Conservation (phyloP, 768 basidiomycete genomes). For the Tricholoma bakamatsutake region DNA sequence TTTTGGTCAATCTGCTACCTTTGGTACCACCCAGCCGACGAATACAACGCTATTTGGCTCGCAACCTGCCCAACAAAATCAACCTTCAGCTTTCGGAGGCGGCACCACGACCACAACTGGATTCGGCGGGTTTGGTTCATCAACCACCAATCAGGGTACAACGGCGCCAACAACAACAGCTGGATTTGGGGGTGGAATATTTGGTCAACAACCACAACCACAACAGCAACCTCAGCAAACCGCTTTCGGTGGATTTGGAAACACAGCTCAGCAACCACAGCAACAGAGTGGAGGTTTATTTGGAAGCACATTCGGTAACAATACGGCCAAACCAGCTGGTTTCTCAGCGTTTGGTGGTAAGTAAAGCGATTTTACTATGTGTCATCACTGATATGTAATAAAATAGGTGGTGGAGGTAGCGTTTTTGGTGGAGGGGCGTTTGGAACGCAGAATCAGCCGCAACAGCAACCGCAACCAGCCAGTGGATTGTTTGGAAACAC, state of each 20-base stretch:
- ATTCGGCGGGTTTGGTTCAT: constrained; percentile 40
- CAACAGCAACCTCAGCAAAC: constrained; percentile 21
- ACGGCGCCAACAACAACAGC: constrained; percentile 21
- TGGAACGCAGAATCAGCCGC: constrained; percentile 25
- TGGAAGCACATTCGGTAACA: constrained; percentile 27
- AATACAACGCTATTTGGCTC: constrained; percentile 42
- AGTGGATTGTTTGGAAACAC: constrained; percentile 27
- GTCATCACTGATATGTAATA: not conserved
- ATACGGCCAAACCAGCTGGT: constrained; percentile 13
- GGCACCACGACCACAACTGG: constrained; percentile 27
- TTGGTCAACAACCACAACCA: constrained; percentile 25
- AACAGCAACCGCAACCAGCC: constrained; percentile 24
- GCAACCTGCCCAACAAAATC: constrained; percentile 34
- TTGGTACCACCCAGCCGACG: constrained; percentile 40
- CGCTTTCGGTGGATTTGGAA: constrained; percentile 22
- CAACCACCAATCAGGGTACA: constrained; percentile 19
- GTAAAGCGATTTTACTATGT: not conserved
- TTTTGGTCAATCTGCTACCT: constrained; percentile 50
- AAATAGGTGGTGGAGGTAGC: constrained; percentile 9
- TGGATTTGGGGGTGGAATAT: constrained; percentile 33
- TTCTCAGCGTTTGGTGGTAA: constrained; percentile 14
- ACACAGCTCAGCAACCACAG: constrained; percentile 23
- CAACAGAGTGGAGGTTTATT: constrained; percentile 31
- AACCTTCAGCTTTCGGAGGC: constrained; percentile 33
- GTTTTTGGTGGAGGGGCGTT: constrained; percentile 34